Base-by-base conservation (phyloP, 163 green algal genomes). In the Scenedesmus sp. region DNA sequence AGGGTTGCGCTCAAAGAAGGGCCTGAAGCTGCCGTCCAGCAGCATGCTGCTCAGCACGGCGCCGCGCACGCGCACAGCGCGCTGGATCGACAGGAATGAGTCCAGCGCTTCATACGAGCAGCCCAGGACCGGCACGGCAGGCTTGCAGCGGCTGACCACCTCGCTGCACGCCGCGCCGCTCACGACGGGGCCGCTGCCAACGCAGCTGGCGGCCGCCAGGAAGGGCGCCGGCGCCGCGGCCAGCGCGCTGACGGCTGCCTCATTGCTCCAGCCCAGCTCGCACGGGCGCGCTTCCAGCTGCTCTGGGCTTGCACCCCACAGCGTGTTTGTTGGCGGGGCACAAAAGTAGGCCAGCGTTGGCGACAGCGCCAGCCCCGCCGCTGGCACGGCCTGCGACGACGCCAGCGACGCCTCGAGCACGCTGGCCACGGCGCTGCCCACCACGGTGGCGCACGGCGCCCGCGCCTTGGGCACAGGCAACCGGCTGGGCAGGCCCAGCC, bases 81-180 rank as follows among this genome's bases (percentile, higher is more conserved):
- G 24, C 33, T 62, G 53, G 53, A 62, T 62, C 4, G 53, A 62
- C 9, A 36, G 33, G 22, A 62, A 62, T 4, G 53, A n/a, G 33
- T 62, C 53, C 53, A 62, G 53, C 18, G 22, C 53, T 62, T 62
- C 53, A 11, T 36, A n/a, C 29, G 53, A 62, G 18, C 53, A 62
- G 3, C 22, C 20, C 13, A 10, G 6, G 15, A 62, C 53, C 4
- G 15, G 13, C 53, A n/a, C 4, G 4, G 20, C 2, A 3, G 18
- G 13, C 22, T 26, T 26, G 53, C 53, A 62, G 53, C 53, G 53
- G 3, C 11, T 9, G 15, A 26, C 53, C 13, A 26, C 53, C 13
- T n/a, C 53, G 33, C 24, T 11, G 53, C 53, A 62, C 3, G 53
- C 53, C 7, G 10, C 53, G 29, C 24, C 53, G 33, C 7, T 62